Evolutionary conservation across 495 filamentous ascomycete species (phyloP), one percentile per base, ranked within the genome.

Genomic region (Aspergillus carlsbadensis): DNA sequence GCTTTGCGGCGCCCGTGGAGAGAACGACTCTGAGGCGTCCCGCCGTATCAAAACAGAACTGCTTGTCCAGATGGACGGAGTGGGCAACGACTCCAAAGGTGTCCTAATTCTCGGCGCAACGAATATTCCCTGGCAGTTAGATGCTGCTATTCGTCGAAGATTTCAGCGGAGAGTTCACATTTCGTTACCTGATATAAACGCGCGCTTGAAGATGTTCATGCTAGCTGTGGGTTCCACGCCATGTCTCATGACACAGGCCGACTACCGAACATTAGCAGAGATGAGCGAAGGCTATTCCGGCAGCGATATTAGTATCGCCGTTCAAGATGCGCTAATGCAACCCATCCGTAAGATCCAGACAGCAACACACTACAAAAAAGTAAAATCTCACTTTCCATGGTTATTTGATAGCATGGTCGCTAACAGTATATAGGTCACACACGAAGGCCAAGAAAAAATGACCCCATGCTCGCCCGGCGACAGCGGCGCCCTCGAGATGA

Each of bases 111-210:
- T 99, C 10, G 94, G 95, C 48, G 94, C 94, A 52, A 99, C 94
- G 43, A 99, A 99, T 68, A 98, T 99, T 65, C 94, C 94, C 7
- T 99, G 94, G 94, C 94, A 99, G 73, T 81, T 99, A 36, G 94
- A 99, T 72, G 91, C 92, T n/a, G 94, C 94, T 55, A 98, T 99
- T 65, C 85, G 95, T 53, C 84, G 94, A 68, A 90, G 94, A 70
- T 99, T 99, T 81, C 94, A 99, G 72, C 78, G 93, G 61, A 78
- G 94, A 78, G 91, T 98, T 26, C 95, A 98, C 70, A 98, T 98
- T 71, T 89, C 86, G 62, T 70, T 98, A 52, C 94, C 94, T 2
- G 94, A 98, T 67, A 61, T 90, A 37, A 85, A 89, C 13, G 94
- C 92, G 36, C 84, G 94, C 47, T 93, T 91, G 71, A 92, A 88